A percentile compares a stretch with the other conserved stretches of the same genome.
These are phyloP conservation scores for Umbelopsis vinacea DNA, from an alignment of 192 early-diverging fungal species.

Conservation along the genomic window DNA sequence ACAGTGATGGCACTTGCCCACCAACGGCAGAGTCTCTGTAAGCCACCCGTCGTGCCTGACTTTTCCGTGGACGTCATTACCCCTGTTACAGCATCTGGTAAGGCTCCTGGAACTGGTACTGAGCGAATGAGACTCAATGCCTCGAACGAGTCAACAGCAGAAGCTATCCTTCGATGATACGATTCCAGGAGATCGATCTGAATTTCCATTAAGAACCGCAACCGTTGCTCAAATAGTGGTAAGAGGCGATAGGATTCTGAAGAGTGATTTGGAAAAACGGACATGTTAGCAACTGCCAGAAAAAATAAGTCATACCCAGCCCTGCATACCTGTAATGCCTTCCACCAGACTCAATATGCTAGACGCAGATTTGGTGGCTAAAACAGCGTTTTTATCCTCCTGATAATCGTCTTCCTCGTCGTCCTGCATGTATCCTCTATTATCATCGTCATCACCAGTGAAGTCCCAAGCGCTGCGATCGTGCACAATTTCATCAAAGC, in stretches of 20 bases:
- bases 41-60: conserved; percentile 38
- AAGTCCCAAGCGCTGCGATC: conserved; percentile 67
- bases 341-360: conserved; percentile 64
- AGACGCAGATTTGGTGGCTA: conserved; percentile 65
- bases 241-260: conserved; percentile 62
- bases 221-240: conserved; percentile 58
- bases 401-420: background rate
- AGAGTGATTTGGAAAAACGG: conserved; percentile 34
- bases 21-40: conserved; percentile 58
- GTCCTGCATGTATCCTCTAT: conserved; percentile 14
- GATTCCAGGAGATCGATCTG: conserved; percentile 65
- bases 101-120: conserved; percentile 53
- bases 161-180: conserved; percentile 55
- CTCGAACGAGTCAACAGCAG: conserved; percentile 58
- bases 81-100: conserved; percentile 53
- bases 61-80: conserved; percentile 47
- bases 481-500: conserved; percentile 66
- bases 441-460: conserved; percentile 50
- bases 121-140: conserved; percentile 47
- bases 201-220: conserved; percentile 62
- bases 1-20: conserved; percentile 52
- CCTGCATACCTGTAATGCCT: conserved; percentile 56
- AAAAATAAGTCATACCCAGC: conserved; percentile 37
- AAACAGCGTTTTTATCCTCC: conserved; percentile 51
- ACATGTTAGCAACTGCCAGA: conserved; percentile 18